Evolutionary conservation across 2,329 filamentous ascomycete genomes (phyloP).

Genomic region (Lachnellula cervina): DNA sequence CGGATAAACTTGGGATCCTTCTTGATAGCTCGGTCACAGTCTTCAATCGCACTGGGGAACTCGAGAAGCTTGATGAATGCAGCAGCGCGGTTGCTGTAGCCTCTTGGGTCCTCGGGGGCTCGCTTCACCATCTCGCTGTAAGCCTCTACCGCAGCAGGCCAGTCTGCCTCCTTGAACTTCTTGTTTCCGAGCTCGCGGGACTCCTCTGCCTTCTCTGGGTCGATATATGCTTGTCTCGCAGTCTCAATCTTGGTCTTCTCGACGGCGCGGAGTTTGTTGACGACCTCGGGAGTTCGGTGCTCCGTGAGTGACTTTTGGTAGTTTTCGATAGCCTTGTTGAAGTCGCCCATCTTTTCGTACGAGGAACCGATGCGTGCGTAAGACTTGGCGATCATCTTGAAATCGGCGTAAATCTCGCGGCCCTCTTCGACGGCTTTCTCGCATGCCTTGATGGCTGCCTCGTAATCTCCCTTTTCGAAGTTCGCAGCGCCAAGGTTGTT

Average conservation of each 20-base stretch:
- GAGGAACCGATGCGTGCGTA: conserved; percentile 92
- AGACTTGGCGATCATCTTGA: conserved; percentile 98
- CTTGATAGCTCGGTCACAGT: conserved; percentile 89
- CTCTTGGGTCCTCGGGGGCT: conserved; percentile 83
- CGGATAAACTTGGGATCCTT: conserved; percentile 89
- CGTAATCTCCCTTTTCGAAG: conserved; percentile 93
- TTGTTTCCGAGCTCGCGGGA: conserved; percentile 91
- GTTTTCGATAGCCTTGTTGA: conserved; percentile 74
- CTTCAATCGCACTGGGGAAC: conserved; percentile 87
- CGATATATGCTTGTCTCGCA: conserved; percentile 76
- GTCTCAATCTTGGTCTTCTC: conserved; percentile 80
- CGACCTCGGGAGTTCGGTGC: conserved; percentile 90
- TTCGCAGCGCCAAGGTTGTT: conserved; percentile 94
- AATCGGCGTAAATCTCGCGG: conserved; percentile 84
- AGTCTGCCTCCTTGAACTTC: conserved; percentile 96
- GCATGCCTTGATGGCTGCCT: conserved; percentile 81
- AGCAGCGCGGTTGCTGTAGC: conserved; percentile 95
- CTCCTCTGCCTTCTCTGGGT: conserved; percentile 89
- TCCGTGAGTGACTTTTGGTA: conserved; percentile 94
- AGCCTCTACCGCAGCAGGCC: conserved; percentile 88
- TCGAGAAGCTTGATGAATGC: conserved; percentile 96
- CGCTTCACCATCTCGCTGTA: conserved; percentile 98
- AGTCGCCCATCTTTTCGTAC: conserved; percentile 84
- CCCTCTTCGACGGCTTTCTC: conserved; percentile 86
- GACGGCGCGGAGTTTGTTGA: conserved; percentile 84